Evolutionary conservation across 768 basidiomycete species (phyloP).

Genomic region (Trametes gibbosa): DNA sequence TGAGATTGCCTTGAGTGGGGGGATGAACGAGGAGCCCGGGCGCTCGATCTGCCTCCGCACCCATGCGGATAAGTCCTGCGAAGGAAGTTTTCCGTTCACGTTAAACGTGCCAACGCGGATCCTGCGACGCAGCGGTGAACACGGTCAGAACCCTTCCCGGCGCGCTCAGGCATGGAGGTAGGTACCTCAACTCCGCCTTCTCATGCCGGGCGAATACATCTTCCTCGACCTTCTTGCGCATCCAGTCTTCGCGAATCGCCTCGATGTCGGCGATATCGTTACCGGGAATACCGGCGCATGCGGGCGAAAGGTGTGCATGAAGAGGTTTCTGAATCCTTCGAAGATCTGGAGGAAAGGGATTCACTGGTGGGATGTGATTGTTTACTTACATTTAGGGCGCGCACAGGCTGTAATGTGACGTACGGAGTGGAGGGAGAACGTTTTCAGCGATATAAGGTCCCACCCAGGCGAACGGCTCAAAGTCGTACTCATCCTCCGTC

Average conservation of each 20-base stretch:
- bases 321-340: conserved; percentile 47
- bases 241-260: conserved; percentile 64
- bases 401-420: background rate
- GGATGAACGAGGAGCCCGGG: conserved; percentile 15
- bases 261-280: conserved; percentile 60
- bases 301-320: conserved; percentile 53
- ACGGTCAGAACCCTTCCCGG: conserved; percentile 4
- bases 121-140: conserved; percentile 32
- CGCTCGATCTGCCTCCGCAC: conserved; percentile 34
- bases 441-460: conserved; percentile 34
- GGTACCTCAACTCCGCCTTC: conserved; percentile 16
- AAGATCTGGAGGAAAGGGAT: conserved; percentile 51
- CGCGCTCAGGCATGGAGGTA: background rate
- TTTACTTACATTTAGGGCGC: background rate
- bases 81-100: conserved; percentile 74
- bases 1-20: conserved; percentile 26
- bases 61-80: conserved; percentile 72
- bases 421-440: conserved; percentile 9
- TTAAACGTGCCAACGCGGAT: conserved; percentile 81
- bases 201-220: conserved; percentile 5
- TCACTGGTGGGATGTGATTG: conserved; percentile 31
- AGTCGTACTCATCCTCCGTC: conserved; percentile 9
- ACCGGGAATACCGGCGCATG: conserved; percentile 59
- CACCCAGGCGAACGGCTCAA: conserved; percentile 44
- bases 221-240: conserved; percentile 43